Evolutionary conservation across 2,329 filamentous ascomycete genomes (phyloP).

Genomic region (Leptographium galeiforme): DNA sequence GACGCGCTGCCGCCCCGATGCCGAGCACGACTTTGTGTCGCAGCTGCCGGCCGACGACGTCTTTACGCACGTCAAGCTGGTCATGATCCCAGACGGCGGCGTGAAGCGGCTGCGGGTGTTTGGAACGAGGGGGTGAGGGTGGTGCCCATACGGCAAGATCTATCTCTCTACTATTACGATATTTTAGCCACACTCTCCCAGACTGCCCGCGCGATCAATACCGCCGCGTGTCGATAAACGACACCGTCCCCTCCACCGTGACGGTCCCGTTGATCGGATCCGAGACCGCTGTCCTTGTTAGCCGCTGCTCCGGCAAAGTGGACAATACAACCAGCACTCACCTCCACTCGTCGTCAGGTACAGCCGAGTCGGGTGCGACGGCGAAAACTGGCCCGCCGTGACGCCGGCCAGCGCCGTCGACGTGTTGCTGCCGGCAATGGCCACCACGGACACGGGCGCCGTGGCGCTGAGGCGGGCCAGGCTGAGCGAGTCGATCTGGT

Average conservation of each 20-base stretch:
- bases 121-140: slow-evolving; percentile 40
- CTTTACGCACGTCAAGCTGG: slow-evolving; percentile 77
- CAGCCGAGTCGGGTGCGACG: background rate
- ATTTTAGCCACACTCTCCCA: too few species aligned
- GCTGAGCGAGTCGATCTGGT: slow-evolving; percentile 4
- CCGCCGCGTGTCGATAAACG: slow-evolving; percentile 12
- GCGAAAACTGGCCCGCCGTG: background rate
- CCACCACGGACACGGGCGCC: slow-evolving; percentile 4
- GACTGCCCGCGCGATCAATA: background rate
- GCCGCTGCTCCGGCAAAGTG: too few species aligned
- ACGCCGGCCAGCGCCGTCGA: slow-evolving; percentile 1
- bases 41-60: slow-evolving; percentile 37
- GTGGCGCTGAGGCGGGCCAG: slow-evolving; percentile 11
- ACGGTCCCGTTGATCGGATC: slow-evolving; percentile 28
- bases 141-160: background rate
- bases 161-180: background rate
- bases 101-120: slow-evolving; percentile 77
- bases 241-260: slow-evolving; percentile 20
- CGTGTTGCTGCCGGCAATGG: slow-evolving; percentile 2
- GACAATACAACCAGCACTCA: slow-evolving; percentile 7
- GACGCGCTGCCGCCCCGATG: slow-evolving; percentile 58
- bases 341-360: slow-evolving; percentile 2
- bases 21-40: slow-evolving; percentile 53
- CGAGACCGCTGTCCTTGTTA: slow-evolving; percentile 18
- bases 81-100: slow-evolving; percentile 86